Evolutionary conservation across 768 basidiomycete species (phyloP), one percentile per base, ranked within the genome.

Genomic region (Rhizopogon vinicolor): DNA sequence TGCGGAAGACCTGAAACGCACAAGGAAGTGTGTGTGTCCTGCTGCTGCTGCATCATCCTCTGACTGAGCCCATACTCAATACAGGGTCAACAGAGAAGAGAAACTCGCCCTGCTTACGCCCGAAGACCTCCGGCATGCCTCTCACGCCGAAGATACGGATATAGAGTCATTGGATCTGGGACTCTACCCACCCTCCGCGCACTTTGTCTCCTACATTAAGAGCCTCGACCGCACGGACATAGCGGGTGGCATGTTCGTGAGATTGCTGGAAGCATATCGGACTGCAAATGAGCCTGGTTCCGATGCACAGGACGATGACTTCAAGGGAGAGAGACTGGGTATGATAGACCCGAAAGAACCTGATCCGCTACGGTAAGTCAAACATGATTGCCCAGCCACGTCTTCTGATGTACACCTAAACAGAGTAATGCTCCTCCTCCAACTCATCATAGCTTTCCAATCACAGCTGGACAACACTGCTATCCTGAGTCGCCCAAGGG

Each of bases 401-500:
- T 35, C 14, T 37, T 16, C 48, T 49, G 14, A 37, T 37, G 22
- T 14, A 22, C 1, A 7, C 2, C 19, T 22, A 6, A 25, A 37
- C 35, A 49, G 48, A 25, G 81, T 84, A 0, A 63, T 98, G 35
- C 74, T 89, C 5, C 84, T 84, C 60, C 78, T 96, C 22, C 92
- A 95, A 64, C 75, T 96, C 37, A 83, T 92, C 35, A 76, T 93
- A 58, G 84, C 88, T 62, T 87, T 97, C 77, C 90, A 94, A 66
- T 76, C 82, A 1, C 78, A 84, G 51, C 72, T 92, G 4, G 79
- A 85, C 0, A 75, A 82, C 0, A 76, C 79, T 3, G 84, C 78
- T 57, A 81, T 94, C 31, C 72, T 86, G 37, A 68, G 58, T 52
- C 64, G 87, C 56, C 88, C 91, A 0, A 78, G 78, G 9, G 84